A percentile compares a stretch with the other conserved stretches of the same genome.
These are phyloP conservation scores for Annulohypoxylon stygium DNA, from an alignment of 495 filamentous ascomycete species.

Conservation along the genomic window DNA sequence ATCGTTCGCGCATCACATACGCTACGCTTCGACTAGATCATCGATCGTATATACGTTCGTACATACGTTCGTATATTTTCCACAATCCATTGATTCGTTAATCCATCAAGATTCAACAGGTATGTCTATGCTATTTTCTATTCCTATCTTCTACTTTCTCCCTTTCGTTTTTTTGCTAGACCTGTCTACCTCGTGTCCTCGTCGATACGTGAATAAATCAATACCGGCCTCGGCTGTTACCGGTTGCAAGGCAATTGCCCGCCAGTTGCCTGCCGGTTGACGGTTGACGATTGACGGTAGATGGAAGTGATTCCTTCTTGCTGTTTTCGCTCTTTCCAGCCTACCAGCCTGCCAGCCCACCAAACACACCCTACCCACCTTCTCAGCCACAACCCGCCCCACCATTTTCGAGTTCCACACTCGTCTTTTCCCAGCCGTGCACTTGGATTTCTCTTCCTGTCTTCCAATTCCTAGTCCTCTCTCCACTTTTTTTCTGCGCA, in stretches of 20 bases:
- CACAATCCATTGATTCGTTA: neutral
- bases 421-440: slow-evolving; percentile 20
- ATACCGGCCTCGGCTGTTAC: neutral
- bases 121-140: neutral
- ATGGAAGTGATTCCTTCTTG: neutral
- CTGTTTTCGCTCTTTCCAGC: neutral
- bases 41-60: neutral
- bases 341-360: neutral
- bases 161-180: neutral
- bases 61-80: neutral
- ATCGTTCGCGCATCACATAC: neutral
- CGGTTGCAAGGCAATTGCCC: neutral
- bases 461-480: slow-evolving; percentile 32
- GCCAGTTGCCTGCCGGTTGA: neutral
- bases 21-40: no score
- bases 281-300: neutral
- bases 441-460: slow-evolving; percentile 10
- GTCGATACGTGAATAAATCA: neutral
- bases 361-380: neutral
- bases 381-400: slow-evolving; percentile 2
- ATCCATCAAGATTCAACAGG: neutral
- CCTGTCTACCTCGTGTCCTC: neutral
- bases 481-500: slow-evolving; percentile 46
- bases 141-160: neutral
- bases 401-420: neutral